A percentile compares a stretch with the other conserved stretches of the same genome.
Evolutionary conservation across 106 monocot species (phyloP).

Genomic region (Platanthera zijinensis): DNA sequence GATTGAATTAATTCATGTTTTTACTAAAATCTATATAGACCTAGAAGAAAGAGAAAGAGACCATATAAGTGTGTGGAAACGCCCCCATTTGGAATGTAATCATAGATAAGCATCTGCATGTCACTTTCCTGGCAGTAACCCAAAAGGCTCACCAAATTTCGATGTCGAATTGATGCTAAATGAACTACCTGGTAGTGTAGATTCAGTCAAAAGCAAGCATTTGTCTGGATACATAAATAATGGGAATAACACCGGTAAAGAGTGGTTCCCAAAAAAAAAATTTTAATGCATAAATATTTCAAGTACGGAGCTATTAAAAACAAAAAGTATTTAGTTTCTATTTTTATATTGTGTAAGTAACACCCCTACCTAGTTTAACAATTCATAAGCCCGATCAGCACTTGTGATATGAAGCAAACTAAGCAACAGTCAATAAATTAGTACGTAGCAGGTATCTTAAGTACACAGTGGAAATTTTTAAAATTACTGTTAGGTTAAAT

Average conservation of each 20-base stretch:
- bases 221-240: too few relatives aligned
- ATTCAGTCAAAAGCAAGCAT: too few relatives aligned
- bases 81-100: constrained; percentile 86
- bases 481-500: too few relatives aligned
- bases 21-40: neutral
- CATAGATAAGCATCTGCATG: constrained; percentile 84
- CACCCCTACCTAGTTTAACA: neutral
- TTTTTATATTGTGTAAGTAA: too few relatives aligned
- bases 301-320: neutral
- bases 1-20: neutral
- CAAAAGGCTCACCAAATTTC: constrained; percentile 79
- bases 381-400: too few relatives aligned
- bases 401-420: too few relatives aligned
- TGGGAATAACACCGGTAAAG: too few relatives aligned
- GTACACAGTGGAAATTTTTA: too few relatives aligned
- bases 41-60: constrained; percentile 15
- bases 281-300: too few relatives aligned
- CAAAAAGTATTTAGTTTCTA: neutral
- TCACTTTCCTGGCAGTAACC: constrained; percentile 88
- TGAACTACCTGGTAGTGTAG: constrained; percentile 38
- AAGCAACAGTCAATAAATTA: too few relatives aligned
- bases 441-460: too few relatives aligned
- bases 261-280: too few relatives aligned
- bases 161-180: constrained; percentile 64
- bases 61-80: constrained; percentile 87